These are phyloP conservation scores for Cyberlindnera amylophila DNA, from an alignment of 805 yeast species.

Conservation along the genomic window DNA sequence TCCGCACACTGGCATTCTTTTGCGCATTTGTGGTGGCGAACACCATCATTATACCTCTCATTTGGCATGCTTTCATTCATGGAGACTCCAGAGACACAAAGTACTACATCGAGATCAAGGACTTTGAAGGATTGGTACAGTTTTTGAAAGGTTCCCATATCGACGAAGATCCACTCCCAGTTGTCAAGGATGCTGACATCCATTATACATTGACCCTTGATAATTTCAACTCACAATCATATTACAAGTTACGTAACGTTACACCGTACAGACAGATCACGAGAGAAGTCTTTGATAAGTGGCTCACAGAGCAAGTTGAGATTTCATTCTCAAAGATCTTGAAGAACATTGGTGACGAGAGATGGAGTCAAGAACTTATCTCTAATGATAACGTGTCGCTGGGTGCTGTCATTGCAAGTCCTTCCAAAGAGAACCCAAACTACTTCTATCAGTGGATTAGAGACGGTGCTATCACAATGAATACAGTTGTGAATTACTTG, in stretches of 20 bases:
- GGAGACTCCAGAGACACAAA: too few relatives aligned
- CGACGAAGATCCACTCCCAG: too few relatives aligned
- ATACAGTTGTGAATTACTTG: slow-evolving; percentile 55
- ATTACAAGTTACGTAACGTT: slow-evolving; percentile 18
- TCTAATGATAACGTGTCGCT: slow-evolving; percentile 38
- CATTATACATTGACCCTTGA: slow-evolving; percentile 12
- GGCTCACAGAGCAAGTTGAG: slow-evolving; percentile 42
- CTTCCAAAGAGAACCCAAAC: slow-evolving; percentile 66
- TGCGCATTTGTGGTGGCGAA: slow-evolving; percentile 5
- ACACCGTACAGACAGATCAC: slow-evolving; percentile 20
- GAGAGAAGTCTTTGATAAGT: slow-evolving; percentile 35
- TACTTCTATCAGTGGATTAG: slow-evolving; percentile 90
- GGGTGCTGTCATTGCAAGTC: slow-evolving; percentile 85
- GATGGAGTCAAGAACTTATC: slow-evolving; percentile 26
- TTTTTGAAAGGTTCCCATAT: background rate
- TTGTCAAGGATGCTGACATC: background rate
- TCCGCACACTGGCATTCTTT: slow-evolving; percentile 3
- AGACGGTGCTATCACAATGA: slow-evolving; percentile 80
- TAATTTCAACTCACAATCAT: slow-evolving; percentile 25
- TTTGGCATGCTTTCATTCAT: slow-evolving; percentile 2
- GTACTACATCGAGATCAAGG: slow-evolving; percentile 1
- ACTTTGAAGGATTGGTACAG: background rate
- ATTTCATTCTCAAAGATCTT: slow-evolving; percentile 41
- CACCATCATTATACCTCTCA: slow-evolving; percentile 5
- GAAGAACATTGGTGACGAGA: slow-evolving; percentile 44